Evolutionary conservation across 2,329 filamentous ascomycete species (phyloP).

Genomic region (Moelleriella libera): DNA sequence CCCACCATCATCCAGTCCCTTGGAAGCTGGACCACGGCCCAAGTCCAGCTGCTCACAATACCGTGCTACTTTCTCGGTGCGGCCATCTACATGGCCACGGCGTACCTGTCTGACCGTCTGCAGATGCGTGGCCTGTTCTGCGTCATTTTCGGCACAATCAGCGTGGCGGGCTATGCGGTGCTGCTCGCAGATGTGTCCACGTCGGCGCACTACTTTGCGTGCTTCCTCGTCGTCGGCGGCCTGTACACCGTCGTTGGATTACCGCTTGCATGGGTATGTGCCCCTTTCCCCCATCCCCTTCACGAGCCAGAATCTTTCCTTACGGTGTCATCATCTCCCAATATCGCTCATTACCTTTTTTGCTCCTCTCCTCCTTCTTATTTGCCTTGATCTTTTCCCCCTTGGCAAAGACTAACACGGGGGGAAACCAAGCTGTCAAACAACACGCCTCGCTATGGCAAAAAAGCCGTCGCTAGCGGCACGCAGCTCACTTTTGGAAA

Average conservation of each 20-base stretch:
- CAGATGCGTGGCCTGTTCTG: slow-evolving; percentile 53
- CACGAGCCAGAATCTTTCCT: too few species aligned
- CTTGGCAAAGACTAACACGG: too few species aligned
- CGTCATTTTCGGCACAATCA: slow-evolving; percentile 46
- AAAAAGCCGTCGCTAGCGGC: slow-evolving; percentile 57
- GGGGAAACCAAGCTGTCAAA: slow-evolving; percentile 30
- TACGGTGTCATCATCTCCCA: too few species aligned
- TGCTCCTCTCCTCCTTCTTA: too few species aligned
- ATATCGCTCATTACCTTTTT: too few species aligned
- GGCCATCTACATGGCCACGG: slow-evolving; percentile 50
- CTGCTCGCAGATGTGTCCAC: slow-evolving; percentile 45
- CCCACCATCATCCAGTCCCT: slow-evolving; percentile 65
- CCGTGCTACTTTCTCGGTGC: slow-evolving; percentile 66
- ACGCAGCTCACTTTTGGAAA: slow-evolving; percentile 61
- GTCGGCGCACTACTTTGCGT: slow-evolving; percentile 59
- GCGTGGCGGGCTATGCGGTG: slow-evolving; percentile 55
- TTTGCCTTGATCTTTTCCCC: too few species aligned
- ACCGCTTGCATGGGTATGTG: slow-evolving; percentile 37
- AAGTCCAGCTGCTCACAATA: slow-evolving; percentile 64
- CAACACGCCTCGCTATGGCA: slow-evolving; percentile 62
- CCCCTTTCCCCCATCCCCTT: neutral
- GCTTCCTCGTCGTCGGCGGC: slow-evolving; percentile 61
- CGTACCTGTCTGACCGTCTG: slow-evolving; percentile 51
- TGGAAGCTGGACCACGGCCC: slow-evolving; percentile 44
- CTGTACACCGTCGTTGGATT: slow-evolving; percentile 48